Base-by-base conservation (phyloP, 2,329 filamentous ascomycete genomes). In the Ploettnerulaceae sp. region DNA sequence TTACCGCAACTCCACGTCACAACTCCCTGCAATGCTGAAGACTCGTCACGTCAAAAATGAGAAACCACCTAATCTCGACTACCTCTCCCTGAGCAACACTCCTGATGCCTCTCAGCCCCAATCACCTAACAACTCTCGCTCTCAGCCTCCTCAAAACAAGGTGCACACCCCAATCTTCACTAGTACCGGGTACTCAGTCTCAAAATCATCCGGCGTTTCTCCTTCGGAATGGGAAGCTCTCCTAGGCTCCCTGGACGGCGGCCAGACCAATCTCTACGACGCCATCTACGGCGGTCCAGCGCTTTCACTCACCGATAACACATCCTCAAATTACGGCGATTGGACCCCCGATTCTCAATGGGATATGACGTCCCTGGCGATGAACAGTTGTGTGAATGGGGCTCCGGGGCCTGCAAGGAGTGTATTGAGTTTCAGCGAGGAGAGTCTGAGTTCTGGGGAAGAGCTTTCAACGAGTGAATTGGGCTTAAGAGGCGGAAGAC, bases 191-290 rank as follows among this genome's bases (percentile, higher is more conserved):
- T 45, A 50, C 45, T 64, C 70, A 56, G 53, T 71, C 73, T 56
- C 67, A 29, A 60, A 71, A 45, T 54, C 55, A 59, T 53, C 64
- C 3, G 68, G 67, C 12, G 73, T 83, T 9, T 81, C 81, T 1
- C 69, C 81, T 7, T 73, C 80, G 0, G 87, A 93, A 57, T 95
- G 89, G 89, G 89, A 95, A 64, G 80, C 83, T 1, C 73, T 95
- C 0, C 74, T 95, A 2, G 82, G 84, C 3, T 84, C 83, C 17
- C 81, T 95, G 64, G 89, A 95, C 57, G 82, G 82, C 26, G 87
- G 87, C 0, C 77, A 84, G 54, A 79, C 82, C 44, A 94, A 91
- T 61, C 84, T 94, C n/a, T 93, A 88, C 65, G 84, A 89, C 61
- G 83, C 82, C 31, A 88, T 89, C 45, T 89, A 89, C 56, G 86